These are phyloP conservation scores for Hypholoma fasciculare DNA, from an alignment of 768 basidiomycete species.

Conservation along the genomic window DNA sequence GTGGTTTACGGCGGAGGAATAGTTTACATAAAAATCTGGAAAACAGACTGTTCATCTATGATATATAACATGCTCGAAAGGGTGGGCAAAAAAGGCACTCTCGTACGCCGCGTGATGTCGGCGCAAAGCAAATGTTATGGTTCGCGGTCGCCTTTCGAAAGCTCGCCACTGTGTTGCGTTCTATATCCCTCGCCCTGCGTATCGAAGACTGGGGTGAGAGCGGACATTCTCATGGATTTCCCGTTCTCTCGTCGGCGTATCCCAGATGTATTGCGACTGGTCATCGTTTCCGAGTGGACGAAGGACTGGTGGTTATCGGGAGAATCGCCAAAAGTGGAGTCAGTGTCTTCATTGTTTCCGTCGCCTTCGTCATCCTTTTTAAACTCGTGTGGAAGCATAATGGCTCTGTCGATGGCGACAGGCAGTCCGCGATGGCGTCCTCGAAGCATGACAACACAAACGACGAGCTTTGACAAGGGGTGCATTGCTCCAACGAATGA, in stretches of 20 bases:
- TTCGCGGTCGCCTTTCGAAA: too few species aligned
- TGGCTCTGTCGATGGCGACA: constrained; percentile 85
- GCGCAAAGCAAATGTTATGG: too few species aligned
- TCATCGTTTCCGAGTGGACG: constrained; percentile 16
- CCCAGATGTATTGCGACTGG: constrained; percentile 10
- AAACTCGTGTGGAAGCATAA: constrained; percentile 76
- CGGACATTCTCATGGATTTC: constrained; percentile 9
- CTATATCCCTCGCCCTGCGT: too few species aligned
- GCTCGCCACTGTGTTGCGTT: too few species aligned
- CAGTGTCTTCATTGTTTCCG: too few species aligned
- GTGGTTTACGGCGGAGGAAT: too few species aligned
- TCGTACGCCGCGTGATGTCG: too few species aligned
- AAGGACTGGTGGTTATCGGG: constrained; percentile 4
- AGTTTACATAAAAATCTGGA: too few species aligned
- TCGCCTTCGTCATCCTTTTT: constrained; percentile 25
- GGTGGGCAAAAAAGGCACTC: too few species aligned
- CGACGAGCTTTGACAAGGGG: constrained; percentile 83
- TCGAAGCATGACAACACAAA: constrained; percentile 90
- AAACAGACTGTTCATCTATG: too few species aligned
- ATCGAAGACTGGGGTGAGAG: background rate
- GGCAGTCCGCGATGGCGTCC: constrained; percentile 90
- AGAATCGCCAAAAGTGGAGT: background rate
- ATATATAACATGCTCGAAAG: too few species aligned
- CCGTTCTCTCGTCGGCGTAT: constrained; percentile 15
- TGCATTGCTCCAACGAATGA: constrained; percentile 79